Conservation (phyloP, 179 eudicot genomes). For the Heliamphora pulchella region DNA sequence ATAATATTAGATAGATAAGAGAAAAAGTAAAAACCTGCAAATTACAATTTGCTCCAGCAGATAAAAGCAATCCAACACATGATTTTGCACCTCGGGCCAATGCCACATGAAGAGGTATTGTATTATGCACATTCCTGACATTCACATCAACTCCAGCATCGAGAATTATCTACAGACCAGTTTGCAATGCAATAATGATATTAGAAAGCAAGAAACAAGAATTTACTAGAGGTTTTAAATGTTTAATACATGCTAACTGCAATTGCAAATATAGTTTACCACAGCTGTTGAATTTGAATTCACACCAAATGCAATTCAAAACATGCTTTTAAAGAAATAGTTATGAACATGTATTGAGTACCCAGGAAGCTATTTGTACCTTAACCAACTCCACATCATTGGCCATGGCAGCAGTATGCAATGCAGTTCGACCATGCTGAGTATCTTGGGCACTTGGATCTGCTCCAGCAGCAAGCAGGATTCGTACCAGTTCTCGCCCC, state of each 20-base stretch:
- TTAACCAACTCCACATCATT: slow-evolving; percentile 81
- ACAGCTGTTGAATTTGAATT: neutral
- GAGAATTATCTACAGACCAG: slow-evolving; percentile 58
- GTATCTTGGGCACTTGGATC: slow-evolving; percentile 78
- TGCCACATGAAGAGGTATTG: slow-evolving; percentile 93
- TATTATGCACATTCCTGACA: slow-evolving; percentile 69
- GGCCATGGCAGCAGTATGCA: slow-evolving; percentile 94
- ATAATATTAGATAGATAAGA: neutral
- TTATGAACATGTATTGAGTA: neutral
- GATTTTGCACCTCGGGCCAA: slow-evolving; percentile 97
- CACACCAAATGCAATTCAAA: slow-evolving; percentile 15
- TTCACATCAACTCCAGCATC: slow-evolving; percentile 97
- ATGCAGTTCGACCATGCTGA: slow-evolving; percentile 69
- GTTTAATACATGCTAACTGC: slow-evolving; percentile 11
- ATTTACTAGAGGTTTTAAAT: slow-evolving; percentile 10
- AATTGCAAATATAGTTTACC: neutral
- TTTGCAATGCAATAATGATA: neutral
- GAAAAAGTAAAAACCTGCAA: slow-evolving; percentile 50
- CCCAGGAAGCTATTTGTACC: slow-evolving; percentile 32
- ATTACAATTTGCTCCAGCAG: slow-evolving; percentile 92
- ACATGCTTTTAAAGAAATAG: neutral
- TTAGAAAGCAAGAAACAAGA: slow-evolving; percentile 6
- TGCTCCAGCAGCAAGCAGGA: slow-evolving; percentile 90
- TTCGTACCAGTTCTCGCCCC: slow-evolving; percentile 80
- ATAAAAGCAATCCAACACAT: slow-evolving; percentile 84